Base-by-base conservation (phyloP, 768 basidiomycete genomes). In the Boletus coccyginus region DNA sequence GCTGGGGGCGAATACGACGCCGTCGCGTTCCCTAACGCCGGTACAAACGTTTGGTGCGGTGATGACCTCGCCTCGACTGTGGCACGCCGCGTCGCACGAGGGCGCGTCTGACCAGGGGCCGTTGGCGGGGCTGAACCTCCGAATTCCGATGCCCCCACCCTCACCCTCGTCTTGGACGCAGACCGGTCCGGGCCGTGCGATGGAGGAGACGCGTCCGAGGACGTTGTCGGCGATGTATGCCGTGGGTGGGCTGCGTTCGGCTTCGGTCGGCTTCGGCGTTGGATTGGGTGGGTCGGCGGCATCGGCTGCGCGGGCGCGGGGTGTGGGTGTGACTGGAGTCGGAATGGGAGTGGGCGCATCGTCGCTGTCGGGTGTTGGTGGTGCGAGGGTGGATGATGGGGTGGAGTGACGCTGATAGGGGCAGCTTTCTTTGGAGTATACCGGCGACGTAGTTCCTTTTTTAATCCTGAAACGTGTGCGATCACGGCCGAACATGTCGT, bases 11-110 rank as follows among this genome's bases (percentile, higher is more conserved):
- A 63, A 74, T 1, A 64, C 74, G 74, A 42, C 56, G 7, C 60
- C 57, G 6, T 40, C 75, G 78, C 42, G 70, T 72, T 38, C 81
- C 71, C 60, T 77, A 77, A 41, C 66, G 53, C n/a, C 65, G 50
- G 72, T 76, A 14, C 79, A 80, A n/a, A 89, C 86, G 32, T 90
- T 90, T 63, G 88, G 88, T 13, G 74, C 81, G 36, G 80, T 88
- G 39, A 87, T 90, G 79, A 87, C 87, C 2, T 81, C 79, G 11
- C 86, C 86, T 3, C 75, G 81, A 17, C 66, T 83, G 24, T 74
- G 80, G n/a, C 84, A 80, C 46, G 72, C 78, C 0, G 69, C 76
- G 0, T 83, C 84, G 12, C 51, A 66, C 51, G 46, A 59, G 52
- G 2, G 19, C 43, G 3, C 11, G 0, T 12, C 45, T 6, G 46